Conservation (phyloP, 2,329 filamentous ascomycete genomes). For the Paracoccidioides lutzii region DNA sequence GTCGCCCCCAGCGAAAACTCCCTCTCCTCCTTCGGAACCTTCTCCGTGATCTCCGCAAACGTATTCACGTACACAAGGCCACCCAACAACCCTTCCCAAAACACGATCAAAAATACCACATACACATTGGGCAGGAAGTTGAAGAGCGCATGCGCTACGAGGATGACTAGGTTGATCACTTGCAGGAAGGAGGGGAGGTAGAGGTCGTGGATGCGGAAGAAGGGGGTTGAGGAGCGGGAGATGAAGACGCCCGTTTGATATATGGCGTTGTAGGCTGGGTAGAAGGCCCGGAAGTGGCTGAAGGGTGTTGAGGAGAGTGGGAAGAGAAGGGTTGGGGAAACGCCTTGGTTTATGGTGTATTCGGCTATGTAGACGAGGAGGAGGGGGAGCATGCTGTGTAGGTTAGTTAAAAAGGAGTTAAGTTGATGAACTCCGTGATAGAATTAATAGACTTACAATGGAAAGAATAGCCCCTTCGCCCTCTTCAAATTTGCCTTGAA, state of each 20-base stretch:
- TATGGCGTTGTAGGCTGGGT: slow-evolving; percentile 86
- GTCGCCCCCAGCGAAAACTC: slow-evolving; percentile 88
- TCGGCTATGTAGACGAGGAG: slow-evolving; percentile 89
- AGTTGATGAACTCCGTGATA: background rate
- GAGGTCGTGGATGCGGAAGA: slow-evolving; percentile 65
- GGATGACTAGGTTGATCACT: slow-evolving; percentile 58
- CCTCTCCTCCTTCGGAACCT: slow-evolving; percentile 60
- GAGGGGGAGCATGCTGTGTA: slow-evolving; percentile 65
- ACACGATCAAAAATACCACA: slow-evolving; percentile 69
- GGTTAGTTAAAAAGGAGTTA: slow-evolving; percentile 6
- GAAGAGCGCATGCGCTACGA: slow-evolving; percentile 64
- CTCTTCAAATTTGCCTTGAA: slow-evolving; percentile 48
- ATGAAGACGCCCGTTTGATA: slow-evolving; percentile 95
- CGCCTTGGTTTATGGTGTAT: slow-evolving; percentile 95
- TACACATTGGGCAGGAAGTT: slow-evolving; percentile 77
- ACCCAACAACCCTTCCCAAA: slow-evolving; percentile 89
- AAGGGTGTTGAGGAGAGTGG: slow-evolving; percentile 67
- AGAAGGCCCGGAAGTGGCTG: slow-evolving; percentile 69
- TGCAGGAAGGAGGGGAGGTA: slow-evolving; percentile 78
- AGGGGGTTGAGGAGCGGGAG: slow-evolving; percentile 80
- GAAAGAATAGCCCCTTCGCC: slow-evolving; percentile 56
- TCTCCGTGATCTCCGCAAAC: slow-evolving; percentile 85
- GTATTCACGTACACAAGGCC: slow-evolving; percentile 92
- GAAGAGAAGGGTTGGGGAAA: slow-evolving; percentile 80
- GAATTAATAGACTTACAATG: slow-evolving; percentile 39